Evolutionary conservation across 1,139 yeast species (phyloP).

Genomic region (Spencermartinsiella ligniputridi): DNA sequence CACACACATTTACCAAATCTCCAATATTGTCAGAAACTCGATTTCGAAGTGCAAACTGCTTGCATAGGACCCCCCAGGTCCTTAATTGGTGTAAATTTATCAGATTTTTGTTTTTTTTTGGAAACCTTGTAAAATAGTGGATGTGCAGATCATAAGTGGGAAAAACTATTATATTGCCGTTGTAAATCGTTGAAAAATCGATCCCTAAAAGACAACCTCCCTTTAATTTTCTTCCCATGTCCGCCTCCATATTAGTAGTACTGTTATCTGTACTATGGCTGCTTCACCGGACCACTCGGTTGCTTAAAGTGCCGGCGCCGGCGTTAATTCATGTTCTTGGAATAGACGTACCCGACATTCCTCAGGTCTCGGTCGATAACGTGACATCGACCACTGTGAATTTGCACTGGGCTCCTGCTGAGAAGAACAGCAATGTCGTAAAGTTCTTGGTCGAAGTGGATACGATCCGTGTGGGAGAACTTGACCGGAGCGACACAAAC

Average conservation of each 20-base stretch:
- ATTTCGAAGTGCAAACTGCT: no score
- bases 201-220: neutral
- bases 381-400: conserved; percentile 47
- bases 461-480: conserved; percentile 42
- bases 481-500: conserved; percentile 33
- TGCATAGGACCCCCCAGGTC: no score
- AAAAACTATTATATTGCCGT: no score
- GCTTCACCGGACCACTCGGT: conserved; percentile 40
- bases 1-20: no score
- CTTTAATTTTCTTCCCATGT: neutral
- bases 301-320: conserved; percentile 47
- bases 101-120: no score
- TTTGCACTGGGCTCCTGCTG: conserved; percentile 53
- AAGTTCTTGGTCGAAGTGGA: conserved; percentile 46
- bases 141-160: no score
- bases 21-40: no score
- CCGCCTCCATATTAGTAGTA: conserved; percentile 8
- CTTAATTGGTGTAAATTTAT: no score
- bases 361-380: conserved; percentile 52
- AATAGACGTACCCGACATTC: conserved; percentile 54
- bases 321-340: conserved; percentile 47
- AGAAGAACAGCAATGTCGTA: conserved; percentile 30
- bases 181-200: no score
- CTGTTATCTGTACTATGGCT: conserved; percentile 47
- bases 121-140: no score